Evolutionary conservation across 176 grass and related monocot species (phyloP).

Genomic region (Oryza coarctata): DNA sequence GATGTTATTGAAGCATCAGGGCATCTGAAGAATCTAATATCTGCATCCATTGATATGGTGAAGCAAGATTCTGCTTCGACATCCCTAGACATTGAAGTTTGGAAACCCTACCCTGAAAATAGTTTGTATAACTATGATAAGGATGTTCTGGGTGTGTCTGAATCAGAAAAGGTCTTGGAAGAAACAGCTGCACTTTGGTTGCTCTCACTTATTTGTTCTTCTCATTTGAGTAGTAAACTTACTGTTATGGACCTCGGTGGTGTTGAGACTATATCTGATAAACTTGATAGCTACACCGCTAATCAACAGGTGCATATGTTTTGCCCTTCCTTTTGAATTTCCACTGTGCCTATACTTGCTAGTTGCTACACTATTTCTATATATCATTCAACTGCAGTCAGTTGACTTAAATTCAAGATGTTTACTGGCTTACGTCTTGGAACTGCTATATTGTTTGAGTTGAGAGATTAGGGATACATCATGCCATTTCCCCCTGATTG

Average conservation of each 20-base stretch:
- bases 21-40: constrained; percentile 61
- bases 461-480: neutral
- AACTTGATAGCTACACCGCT: constrained; percentile 64
- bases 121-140: constrained; percentile 55
- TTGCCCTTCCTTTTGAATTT: constrained; percentile 33
- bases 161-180: constrained; percentile 61
- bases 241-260: constrained; percentile 76
- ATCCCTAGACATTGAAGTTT: constrained; percentile 71
- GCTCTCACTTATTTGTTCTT: constrained; percentile 80
- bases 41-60: constrained; percentile 77
- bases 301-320: constrained; percentile 60
- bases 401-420: constrained; percentile 27
- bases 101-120: constrained; percentile 56
- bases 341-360: neutral
- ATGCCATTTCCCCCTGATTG: neutral
- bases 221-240: constrained; percentile 57
- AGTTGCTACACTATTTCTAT: constrained; percentile 11
- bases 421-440: constrained; percentile 8
- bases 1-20: constrained; percentile 65
- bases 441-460: neutral
- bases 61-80: constrained; percentile 52
- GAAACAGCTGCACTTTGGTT: constrained; percentile 78
- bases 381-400: constrained; percentile 20
- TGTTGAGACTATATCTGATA: constrained; percentile 73
- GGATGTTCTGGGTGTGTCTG: constrained; percentile 56